Conservation (phyloP, 2,329 filamentous ascomycete species). For the Monilinia fructicola region DNA sequence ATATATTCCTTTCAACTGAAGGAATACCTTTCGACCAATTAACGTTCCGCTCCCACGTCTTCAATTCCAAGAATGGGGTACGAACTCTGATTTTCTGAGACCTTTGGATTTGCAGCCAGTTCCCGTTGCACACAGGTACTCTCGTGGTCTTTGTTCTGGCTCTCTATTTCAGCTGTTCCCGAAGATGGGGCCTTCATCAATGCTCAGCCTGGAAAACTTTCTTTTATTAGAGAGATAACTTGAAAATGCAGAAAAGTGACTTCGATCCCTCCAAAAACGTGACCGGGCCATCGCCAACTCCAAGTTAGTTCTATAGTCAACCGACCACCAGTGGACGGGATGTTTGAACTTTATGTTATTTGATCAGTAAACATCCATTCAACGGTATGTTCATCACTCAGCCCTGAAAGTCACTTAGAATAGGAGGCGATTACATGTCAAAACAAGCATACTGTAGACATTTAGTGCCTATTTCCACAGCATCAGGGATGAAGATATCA, state of each 20-base stretch:
- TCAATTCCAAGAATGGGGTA: conserved; percentile 13
- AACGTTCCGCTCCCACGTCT: conserved; percentile 4
- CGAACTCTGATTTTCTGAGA: neutral
- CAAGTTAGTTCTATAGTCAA: neutral
- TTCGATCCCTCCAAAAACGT: neutral
- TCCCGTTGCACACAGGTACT: conserved; percentile 10
- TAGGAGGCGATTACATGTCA: neutral
- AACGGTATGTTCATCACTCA: neutral
- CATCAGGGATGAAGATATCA: neutral
- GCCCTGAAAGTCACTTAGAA: neutral
- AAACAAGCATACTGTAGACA: neutral
- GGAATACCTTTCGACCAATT: neutral
- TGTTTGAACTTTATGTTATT: neutral
- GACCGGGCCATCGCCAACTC: neutral
- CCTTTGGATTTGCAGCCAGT: neutral
- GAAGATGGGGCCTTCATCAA: conserved; percentile 7
- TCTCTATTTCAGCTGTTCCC: neutral
- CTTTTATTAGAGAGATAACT: neutral
- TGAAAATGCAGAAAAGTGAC: neutral
- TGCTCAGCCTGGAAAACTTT: neutral
- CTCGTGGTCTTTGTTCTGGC: conserved; percentile 10
- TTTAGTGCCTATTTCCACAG: neutral
- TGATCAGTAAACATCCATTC: neutral
- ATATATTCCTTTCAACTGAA: neutral
- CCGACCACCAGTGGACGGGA: too few species aligned